phyloP scores from a whole-genome alignment of 1,284 basidiomycete species.

The Malassezia psittaci region DNA sequence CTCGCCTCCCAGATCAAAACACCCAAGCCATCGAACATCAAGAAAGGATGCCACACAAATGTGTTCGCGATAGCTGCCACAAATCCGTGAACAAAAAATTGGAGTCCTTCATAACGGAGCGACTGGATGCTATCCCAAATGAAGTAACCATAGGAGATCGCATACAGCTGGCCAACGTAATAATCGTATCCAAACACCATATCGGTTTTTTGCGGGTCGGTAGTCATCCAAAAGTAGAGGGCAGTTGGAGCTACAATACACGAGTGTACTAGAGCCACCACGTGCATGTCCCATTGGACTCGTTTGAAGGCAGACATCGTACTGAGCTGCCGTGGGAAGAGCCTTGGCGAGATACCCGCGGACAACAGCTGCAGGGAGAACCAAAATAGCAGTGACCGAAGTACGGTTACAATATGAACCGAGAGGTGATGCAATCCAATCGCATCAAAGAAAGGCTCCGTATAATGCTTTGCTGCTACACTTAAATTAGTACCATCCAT shows the following conservation, averaged over 20 bases:
- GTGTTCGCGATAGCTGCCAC: slow-evolving; percentile 42
- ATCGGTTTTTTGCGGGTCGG: slow-evolving; percentile 20
- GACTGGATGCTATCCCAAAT: slow-evolving; percentile 46
- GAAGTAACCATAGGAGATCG: slow-evolving; percentile 41
- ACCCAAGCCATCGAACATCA: slow-evolving; percentile 47
- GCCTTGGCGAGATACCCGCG: slow-evolving; percentile 26
- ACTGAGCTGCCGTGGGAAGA: slow-evolving; percentile 42
- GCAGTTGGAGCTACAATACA: slow-evolving; percentile 31
- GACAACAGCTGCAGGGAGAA: slow-evolving; percentile 41
- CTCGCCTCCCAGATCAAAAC: slow-evolving; percentile 48
- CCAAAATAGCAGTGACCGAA: slow-evolving; percentile 39
- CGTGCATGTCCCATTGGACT: slow-evolving; percentile 48
- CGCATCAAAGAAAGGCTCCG: slow-evolving; percentile 17
- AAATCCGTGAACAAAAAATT: slow-evolving; percentile 48
- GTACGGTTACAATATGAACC: slow-evolving; percentile 30
- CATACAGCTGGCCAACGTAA: slow-evolving; percentile 32
- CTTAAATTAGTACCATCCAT: too few species aligned
- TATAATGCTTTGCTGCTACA: not conserved
- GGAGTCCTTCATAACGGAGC: slow-evolving; percentile 42
- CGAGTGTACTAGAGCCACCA: slow-evolving; percentile 41
- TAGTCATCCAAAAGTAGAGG: slow-evolving; percentile 27
- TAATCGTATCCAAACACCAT: slow-evolving; percentile 43
- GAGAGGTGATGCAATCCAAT: slow-evolving; percentile 37
- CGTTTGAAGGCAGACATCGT: slow-evolving; percentile 32
- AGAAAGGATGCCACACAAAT: slow-evolving; percentile 45